Base-by-base conservation (phyloP, 2,329 filamentous ascomycete genomes). In the Ophiostoma novo-ulmi region DNA sequence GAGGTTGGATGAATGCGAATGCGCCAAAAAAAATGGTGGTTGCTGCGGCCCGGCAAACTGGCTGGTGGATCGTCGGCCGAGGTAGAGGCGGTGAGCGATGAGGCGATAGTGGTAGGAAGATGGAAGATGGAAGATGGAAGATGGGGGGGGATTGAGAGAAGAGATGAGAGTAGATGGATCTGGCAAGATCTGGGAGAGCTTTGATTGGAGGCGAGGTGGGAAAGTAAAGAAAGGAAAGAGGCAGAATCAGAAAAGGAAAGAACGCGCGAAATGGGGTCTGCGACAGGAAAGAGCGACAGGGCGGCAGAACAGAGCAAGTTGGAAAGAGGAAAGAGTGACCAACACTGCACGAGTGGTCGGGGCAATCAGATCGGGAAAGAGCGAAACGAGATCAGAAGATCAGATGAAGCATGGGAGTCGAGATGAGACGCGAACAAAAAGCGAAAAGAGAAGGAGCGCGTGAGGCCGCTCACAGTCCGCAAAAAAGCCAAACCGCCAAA, bases 381-480 rank as follows among this genome's bases (percentile, higher is more conserved):
- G 44, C 44, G 44, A 48, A 48, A 48, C 44, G 17, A 48, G 44
- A 48, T 48, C 44, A 48, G 44, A 48, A 20, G 44, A 17, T 13
- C 41, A 44, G 41, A 44, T 44, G 41, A 39, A 11, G 44, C 44
- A 48, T 48, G 44, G 44, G 17, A 48, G 44, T 20, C 7, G 20
- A 20, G 44, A 5, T 3, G 44, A 48, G 44, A 48, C 44, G 44
- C 44, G 44, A 48, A 48, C 44, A 17, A 48, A 48, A 20, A 48
- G 44, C 44, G 22, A 58, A 58, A 26, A 26, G n/a, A 26, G n/a
- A 26, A 58, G 22, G 52, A 58, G 52, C 63, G 63, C 63, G 63
- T 39, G 35, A 64, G 63, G 63, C 63, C 63, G 36, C 63, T 65
- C 35, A n/a, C 36, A 36, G 63, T 39, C 63, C 63, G 58, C 22